Evolutionary conservation across 2,329 filamentous ascomycete genomes (phyloP), one percentile per base, ranked within the genome.

Genomic region (Albifimbria verrucaria): DNA sequence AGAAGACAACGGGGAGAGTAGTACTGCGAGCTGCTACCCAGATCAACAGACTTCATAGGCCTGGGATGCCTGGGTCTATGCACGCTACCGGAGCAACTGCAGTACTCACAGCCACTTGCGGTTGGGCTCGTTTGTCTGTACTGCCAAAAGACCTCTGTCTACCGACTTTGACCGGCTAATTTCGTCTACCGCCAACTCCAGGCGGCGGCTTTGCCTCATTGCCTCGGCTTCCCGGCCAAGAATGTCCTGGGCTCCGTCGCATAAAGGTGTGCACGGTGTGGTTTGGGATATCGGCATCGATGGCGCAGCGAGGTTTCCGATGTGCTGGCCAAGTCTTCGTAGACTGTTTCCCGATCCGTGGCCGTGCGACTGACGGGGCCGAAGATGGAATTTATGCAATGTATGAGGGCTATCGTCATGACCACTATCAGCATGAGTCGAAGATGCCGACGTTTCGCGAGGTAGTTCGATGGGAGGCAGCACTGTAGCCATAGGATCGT

Each of bases 81-180:
- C 59, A 77, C 77, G 66, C 65, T 84, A 53, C 88, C 88, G 3
- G 78, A 1, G 81, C 87, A 21, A 80, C 72, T 1, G 84, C 77
- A 4, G 78, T 82, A 65, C 80, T 88, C 23, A 90, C 62, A 4
- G 81, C 82, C 2, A 91, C 77, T 57, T 82, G 84, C 1, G 89
- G 77, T 41, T 79, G 79, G 2, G 80, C 81, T 55, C 88, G 85
- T 58, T 87, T 85, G 63, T 90, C 85, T 10, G 77, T 72, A 50
- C 75, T 83, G 76, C 74, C 50, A 87, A 85, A 3, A 81, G 59
- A 58, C 79, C 77, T 42, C 84, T 77, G 54, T 91, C 87, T 7
- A 84, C 82, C 0, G 87, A 90, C 26, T 77, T 79, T 5, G 83
- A 80, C 32, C 86, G 77, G 2, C 77, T 74, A 21, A 71, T 68